Evolutionary conservation across 2,329 filamentous ascomycete species (phyloP).

Genomic region (Nannizziopsis barbatae): DNA sequence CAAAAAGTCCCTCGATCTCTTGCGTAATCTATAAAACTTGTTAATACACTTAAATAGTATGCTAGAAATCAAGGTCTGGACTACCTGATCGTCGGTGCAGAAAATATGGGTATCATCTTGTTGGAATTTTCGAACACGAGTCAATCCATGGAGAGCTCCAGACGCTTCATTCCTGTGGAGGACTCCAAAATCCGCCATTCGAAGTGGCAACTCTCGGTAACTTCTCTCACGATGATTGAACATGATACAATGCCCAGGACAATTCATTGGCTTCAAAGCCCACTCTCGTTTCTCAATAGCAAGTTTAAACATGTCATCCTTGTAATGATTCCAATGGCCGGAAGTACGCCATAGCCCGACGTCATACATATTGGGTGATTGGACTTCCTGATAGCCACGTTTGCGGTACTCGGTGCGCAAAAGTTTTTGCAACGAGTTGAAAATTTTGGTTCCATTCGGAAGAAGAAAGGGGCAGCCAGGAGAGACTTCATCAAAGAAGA

Average conservation of each 20-base stretch:
- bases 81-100: constrained; percentile 66
- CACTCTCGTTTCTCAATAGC: constrained; percentile 69
- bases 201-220: constrained; percentile 80
- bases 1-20: constrained; percentile 74
- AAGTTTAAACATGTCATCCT: constrained; percentile 93
- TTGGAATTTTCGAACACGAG: constrained; percentile 83
- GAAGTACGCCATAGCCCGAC: constrained; percentile 86
- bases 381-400: constrained; percentile 88
- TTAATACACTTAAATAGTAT: constrained; percentile 7
- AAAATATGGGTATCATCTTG: constrained; percentile 97
- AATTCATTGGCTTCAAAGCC: constrained; percentile 96
- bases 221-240: constrained; percentile 74
- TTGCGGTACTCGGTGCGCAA: constrained; percentile 82
- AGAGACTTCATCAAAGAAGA: constrained; percentile 92
- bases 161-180: constrained; percentile 93
- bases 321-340: constrained; percentile 87
- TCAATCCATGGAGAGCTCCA: constrained; percentile 79
- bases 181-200: constrained; percentile 91
- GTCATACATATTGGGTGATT: constrained; percentile 95
- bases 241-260: constrained; percentile 83
- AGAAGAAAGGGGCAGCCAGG: constrained; percentile 88
- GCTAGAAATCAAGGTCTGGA: too few relatives aligned
- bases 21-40: constrained; percentile 41
- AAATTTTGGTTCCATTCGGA: constrained; percentile 84
- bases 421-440: constrained; percentile 74